Conservation (phyloP, 2,329 filamentous ascomycete species). For the Penicillium sp. region DNA sequence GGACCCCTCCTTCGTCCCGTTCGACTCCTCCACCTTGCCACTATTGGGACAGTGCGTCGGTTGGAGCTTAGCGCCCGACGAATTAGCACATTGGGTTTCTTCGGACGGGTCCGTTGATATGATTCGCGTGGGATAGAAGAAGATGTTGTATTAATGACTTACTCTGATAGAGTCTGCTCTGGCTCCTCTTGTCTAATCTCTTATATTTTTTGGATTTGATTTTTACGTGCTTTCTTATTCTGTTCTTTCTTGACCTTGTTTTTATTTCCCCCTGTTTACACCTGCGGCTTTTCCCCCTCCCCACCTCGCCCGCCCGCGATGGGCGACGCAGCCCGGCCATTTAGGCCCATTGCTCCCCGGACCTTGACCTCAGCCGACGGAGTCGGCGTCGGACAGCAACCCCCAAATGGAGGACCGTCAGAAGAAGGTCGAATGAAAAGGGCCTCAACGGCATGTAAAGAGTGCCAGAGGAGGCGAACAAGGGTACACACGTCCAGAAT, state of each 20-base stretch:
- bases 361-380: conserved; percentile 15
- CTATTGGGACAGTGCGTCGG: conserved; percentile 3
- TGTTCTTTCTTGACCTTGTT: conserved; percentile 1
- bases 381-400: conserved; percentile 13
- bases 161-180: background rate
- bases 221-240: conserved; percentile 1
- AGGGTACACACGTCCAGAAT: conserved; percentile 29
- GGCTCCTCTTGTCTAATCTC: conserved; percentile 1
- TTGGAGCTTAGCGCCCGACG: background rate
- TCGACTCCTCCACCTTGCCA: conserved; percentile 7
- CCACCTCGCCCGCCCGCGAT: conserved; percentile 18
- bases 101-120: conserved; percentile 9
- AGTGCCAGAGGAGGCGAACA: conserved; percentile 40
- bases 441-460: conserved; percentile 38
- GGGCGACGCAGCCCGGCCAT: conserved; percentile 30
- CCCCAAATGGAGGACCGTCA: conserved; percentile 12
- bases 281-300: background rate
- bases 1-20: background rate
- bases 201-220: conserved; percentile 2
- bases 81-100: background rate
- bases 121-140: conserved; percentile 9
- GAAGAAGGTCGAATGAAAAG: conserved; percentile 37
- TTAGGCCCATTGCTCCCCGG: conserved; percentile 35
- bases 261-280: background rate
- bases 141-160: conserved; percentile 10